Evolutionary conservation across 352 stramenopile species (phyloP).

Genomic region (Globisporangium takayamanum): DNA sequence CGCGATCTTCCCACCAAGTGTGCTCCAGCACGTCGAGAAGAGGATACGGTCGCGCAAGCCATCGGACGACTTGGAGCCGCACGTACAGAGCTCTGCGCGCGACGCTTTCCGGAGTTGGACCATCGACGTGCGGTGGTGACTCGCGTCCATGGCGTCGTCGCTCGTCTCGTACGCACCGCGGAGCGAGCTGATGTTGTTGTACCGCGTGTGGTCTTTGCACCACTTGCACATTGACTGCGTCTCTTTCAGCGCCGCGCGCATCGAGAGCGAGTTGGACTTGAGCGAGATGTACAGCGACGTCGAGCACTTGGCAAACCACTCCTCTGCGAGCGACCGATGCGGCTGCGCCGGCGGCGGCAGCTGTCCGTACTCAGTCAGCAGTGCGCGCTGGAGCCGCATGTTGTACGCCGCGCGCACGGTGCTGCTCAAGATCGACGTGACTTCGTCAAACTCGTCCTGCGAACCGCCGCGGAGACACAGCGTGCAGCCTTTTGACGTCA

Average conservation of each 20-base stretch:
- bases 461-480: constrained; percentile 73
- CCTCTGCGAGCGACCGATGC: constrained; percentile 63
- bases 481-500: constrained; percentile 67
- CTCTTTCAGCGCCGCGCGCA: constrained; percentile 76
- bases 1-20: constrained; percentile 61
- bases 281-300: constrained; percentile 80
- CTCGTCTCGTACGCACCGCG: constrained; percentile 34
- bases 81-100: constrained; percentile 45
- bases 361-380: constrained; percentile 57
- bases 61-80: constrained; percentile 49
- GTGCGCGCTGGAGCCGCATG: constrained; percentile 62
- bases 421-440: constrained; percentile 48
- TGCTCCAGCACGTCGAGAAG: constrained; percentile 83
- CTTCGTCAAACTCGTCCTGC: constrained; percentile 55
- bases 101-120: background rate
- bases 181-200: constrained; percentile 81
- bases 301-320: constrained; percentile 78
- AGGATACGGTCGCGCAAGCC: constrained; percentile 62
- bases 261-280: constrained; percentile 82
- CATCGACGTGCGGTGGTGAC: constrained; percentile 10
- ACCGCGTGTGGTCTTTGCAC: constrained; percentile 77
- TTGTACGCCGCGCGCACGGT: constrained; percentile 76
- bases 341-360: constrained; percentile 41
- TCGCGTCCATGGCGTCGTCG: constrained; percentile 6
- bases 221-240: constrained; percentile 77